Conservation (phyloP, 2,329 filamentous ascomycete species). For the Zymoseptoria crescenta region DNA sequence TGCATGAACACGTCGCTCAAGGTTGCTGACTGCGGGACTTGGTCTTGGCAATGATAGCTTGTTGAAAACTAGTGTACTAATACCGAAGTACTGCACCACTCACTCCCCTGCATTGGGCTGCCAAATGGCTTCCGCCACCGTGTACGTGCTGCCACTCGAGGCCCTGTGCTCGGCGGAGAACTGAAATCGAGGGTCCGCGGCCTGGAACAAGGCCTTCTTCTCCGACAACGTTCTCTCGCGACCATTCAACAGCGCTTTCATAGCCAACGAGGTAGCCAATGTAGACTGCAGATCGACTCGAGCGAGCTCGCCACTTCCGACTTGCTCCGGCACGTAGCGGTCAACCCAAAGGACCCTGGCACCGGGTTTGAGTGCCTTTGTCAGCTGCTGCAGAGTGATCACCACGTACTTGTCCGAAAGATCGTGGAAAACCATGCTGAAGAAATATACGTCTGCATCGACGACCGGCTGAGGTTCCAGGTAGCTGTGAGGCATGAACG, state of each 20-base stretch:
- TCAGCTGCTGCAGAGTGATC: slow-evolving; percentile 15
- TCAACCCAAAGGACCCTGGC: slow-evolving; percentile 17
- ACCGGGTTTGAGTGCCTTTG: slow-evolving; percentile 14
- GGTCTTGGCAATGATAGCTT: background rate
- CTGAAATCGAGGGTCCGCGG: slow-evolving; percentile 1
- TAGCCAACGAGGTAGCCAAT: background rate
- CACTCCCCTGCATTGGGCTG: background rate
- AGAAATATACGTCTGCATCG: slow-evolving; percentile 25
- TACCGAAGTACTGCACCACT: too few species aligned
- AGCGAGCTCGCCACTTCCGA: background rate
- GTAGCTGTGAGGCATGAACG: slow-evolving; percentile 18
- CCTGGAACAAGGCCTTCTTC: background rate
- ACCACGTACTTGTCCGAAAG: slow-evolving; percentile 16
- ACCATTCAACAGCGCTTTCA: background rate
- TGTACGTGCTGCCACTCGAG: slow-evolving; percentile 4
- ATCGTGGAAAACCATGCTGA: slow-evolving; percentile 19
- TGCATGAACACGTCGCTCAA: background rate
- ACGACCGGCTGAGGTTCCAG: slow-evolving; percentile 23
- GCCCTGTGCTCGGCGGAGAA: background rate
- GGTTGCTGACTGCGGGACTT: background rate
- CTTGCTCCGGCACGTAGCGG: slow-evolving; percentile 1
- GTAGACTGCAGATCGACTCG: background rate
- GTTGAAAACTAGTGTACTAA: too few species aligned
- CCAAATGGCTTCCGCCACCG: background rate
- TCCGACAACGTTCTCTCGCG: background rate